These are phyloP conservation scores for Pelagophyceae sp. DNA, from an alignment of 352 stramenopile genomes.

Conservation along the genomic window DNA sequence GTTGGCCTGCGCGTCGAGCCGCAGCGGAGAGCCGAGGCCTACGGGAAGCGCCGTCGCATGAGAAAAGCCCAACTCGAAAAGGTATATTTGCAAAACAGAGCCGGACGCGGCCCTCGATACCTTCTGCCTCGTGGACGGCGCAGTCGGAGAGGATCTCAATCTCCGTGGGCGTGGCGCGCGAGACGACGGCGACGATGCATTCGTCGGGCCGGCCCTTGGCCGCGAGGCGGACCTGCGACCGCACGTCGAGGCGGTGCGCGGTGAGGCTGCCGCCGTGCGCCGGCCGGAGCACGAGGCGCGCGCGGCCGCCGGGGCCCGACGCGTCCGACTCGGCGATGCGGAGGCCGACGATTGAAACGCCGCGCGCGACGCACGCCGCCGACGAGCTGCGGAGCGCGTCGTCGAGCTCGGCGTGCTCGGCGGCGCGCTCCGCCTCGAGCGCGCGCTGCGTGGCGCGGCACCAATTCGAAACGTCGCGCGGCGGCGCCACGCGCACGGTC, in stretches of 20 bases:
- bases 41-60: too few relatives aligned
- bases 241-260: slow-evolving; percentile 63
- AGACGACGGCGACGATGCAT: slow-evolving; percentile 39
- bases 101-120: too few relatives aligned
- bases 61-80: too few relatives aligned
- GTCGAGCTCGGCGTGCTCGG: slow-evolving; percentile 5
- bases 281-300: slow-evolving; percentile 24
- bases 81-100: too few relatives aligned
- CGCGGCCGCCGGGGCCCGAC: slow-evolving; percentile 33
- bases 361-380: not conserved
- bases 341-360: not conserved
- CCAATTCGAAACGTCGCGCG: not conserved
- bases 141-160: slow-evolving; percentile 33
- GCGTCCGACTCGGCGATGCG: not conserved
- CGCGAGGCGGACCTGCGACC: slow-evolving; percentile 67
- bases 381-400: not conserved
- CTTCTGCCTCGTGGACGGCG: slow-evolving; percentile 22
- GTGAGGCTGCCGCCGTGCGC: slow-evolving; percentile 30
- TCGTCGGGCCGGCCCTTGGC: slow-evolving; percentile 41
- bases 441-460: not conserved
- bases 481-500: not conserved
- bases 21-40: slow-evolving; percentile 43
- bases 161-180: slow-evolving; percentile 24
- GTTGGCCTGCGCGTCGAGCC: slow-evolving; percentile 68
- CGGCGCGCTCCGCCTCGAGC: not conserved